Conservation (phyloP, 2,329 filamentous ascomycete genomes). For the Xylaria sp. region DNA sequence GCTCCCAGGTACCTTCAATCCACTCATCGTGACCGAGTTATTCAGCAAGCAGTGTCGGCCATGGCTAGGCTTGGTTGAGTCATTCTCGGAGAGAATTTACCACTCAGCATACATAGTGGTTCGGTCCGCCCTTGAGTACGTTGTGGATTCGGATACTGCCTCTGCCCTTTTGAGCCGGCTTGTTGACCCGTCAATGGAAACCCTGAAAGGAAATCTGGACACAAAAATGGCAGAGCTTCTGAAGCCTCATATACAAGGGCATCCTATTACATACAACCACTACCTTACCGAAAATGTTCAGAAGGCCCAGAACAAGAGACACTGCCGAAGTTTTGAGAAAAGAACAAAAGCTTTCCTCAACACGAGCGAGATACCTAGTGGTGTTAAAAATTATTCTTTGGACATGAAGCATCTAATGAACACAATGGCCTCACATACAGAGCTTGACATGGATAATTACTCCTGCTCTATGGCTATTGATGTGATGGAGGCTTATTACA, state of each 20-base stretch:
- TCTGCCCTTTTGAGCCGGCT: conserved; percentile 11
- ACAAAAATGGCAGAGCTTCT: conserved; percentile 30
- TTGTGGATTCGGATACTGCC: conserved; percentile 21
- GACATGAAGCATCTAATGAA: neutral
- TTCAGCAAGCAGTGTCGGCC: conserved; percentile 33
- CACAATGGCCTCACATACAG: neutral
- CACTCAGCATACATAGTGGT: conserved; percentile 10
- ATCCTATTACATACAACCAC: conserved; percentile 43
- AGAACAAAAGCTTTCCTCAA: neutral
- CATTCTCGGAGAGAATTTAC: conserved; percentile 17
- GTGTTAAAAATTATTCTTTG: conserved; percentile 1
- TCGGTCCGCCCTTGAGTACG: conserved; percentile 18
- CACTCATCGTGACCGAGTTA: conserved; percentile 33
- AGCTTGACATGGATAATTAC: conserved; percentile 10
- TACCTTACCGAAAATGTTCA: conserved; percentile 38
- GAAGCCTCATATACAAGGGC: conserved; percentile 23
- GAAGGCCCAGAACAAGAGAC: conserved; percentile 22
- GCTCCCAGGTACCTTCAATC: conserved; percentile 37
- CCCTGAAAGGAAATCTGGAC: conserved; percentile 13
- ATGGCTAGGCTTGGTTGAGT: conserved; percentile 20
- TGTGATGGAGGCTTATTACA: conserved; percentile 17
- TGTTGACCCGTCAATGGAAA: conserved; percentile 25
- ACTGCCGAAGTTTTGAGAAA: neutral
- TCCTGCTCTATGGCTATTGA: conserved; percentile 8
- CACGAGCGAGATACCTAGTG: neutral